A percentile compares a stretch with the other conserved stretches of the same genome.
phyloP scores from a whole-genome alignment of 805 yeast genomes.

The Cyberlindnera xylosilytica region DNA sequence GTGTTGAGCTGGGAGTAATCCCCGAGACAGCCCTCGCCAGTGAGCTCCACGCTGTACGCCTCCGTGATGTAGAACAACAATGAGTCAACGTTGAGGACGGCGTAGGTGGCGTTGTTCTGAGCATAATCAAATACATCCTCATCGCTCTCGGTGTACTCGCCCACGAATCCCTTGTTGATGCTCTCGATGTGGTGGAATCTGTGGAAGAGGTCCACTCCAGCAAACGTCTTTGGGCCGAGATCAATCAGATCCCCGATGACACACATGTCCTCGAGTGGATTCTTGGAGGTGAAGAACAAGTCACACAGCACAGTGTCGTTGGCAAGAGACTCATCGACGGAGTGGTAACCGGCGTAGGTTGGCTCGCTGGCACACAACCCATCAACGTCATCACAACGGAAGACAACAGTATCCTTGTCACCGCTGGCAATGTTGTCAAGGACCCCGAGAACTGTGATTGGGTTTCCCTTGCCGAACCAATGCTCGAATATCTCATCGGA shows the following conservation, averaged over 20 bases:
- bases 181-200: constrained; percentile 7
- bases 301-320: constrained; percentile 9
- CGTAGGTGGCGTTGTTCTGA: constrained; percentile 4
- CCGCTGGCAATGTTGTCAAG: constrained; percentile 5
- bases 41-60: constrained; percentile 4
- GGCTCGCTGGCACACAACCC: constrained; percentile 4
- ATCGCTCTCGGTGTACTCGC: constrained; percentile 6
- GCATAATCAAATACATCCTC: constrained; percentile 7
- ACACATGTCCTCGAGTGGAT: constrained; percentile 8
- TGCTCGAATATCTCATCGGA: constrained; percentile 2
- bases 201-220: constrained; percentile 10
- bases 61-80: constrained; percentile 10
- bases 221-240: constrained; percentile 9
- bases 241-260: constrained; percentile 7
- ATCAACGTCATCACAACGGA: constrained; percentile 11
- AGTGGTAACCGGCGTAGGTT: constrained; percentile 8
- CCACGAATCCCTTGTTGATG: constrained; percentile 4
- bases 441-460: constrained; percentile 6
- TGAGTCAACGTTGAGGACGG: constrained; percentile 9
- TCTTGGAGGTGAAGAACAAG: constrained; percentile 7
- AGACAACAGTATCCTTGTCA: constrained; percentile 3
- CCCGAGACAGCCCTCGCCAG: constrained; percentile 8
- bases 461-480: constrained; percentile 11
- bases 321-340: background rate
- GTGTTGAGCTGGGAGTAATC: too few relatives aligned